Percentiles rank a stretch among this genome's conserved stretches.
Evolutionary conservation across 169 alveolate genomes (phyloP).

Genomic region (Hammondia hammondi): DNA sequence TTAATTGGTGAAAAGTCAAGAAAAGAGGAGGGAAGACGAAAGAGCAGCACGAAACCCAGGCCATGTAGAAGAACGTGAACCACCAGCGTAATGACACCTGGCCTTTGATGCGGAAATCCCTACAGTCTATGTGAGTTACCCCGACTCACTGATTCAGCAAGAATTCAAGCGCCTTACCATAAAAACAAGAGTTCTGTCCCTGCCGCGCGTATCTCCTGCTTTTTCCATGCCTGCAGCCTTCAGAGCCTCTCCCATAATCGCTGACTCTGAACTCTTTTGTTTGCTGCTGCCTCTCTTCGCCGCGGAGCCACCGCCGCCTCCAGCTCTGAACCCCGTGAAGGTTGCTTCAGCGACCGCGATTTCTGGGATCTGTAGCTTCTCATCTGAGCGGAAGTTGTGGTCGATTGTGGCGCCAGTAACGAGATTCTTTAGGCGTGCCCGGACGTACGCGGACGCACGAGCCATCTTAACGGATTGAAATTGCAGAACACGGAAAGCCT

Average conservation of each 20-base stretch:
- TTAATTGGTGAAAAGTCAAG: no score
- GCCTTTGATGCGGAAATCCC: no score
- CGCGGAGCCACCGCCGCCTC: conserved; percentile 2
- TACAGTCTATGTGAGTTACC: not conserved
- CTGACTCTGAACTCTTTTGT: not conserved
- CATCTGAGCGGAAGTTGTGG: conserved; percentile 41
- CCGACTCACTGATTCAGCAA: not conserved
- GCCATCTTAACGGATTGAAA: conserved; percentile 45
- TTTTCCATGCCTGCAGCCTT: conserved; percentile 1
- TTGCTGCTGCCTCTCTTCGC: conserved; percentile 17
- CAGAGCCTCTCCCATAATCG: not conserved
- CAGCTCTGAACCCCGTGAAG: conserved; percentile 15
- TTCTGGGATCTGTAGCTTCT: conserved; percentile 27
- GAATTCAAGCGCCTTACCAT: not conserved
- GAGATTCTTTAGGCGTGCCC: conserved; percentile 20
- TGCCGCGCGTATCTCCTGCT: not conserved
- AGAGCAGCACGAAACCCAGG: no score
- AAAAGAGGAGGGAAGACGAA: no score
- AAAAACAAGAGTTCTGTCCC: not conserved
- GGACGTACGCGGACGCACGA: conserved; percentile 43
- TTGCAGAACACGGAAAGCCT: conserved; percentile 37
- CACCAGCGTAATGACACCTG: no score
- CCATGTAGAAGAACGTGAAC: no score
- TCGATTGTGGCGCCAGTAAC: conserved; percentile 29
- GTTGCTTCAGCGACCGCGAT: conserved; percentile 19